Evolutionary conservation across 2,329 filamentous ascomycete species (phyloP), one percentile per base, ranked within the genome.

Genomic region (Nannizzia gypsea): DNA sequence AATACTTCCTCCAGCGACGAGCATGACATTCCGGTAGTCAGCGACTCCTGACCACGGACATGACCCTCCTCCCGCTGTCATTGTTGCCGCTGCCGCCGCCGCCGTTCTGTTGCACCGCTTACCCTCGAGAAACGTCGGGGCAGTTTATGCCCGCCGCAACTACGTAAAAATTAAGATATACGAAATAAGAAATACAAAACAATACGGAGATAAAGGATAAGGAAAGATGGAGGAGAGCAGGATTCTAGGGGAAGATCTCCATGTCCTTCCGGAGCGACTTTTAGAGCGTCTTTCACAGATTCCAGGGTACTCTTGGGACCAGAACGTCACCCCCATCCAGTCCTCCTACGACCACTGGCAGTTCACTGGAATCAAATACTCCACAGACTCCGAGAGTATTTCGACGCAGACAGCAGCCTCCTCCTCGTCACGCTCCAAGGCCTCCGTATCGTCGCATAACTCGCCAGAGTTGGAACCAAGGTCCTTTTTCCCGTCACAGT

Each of bases 261-360:
- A 76, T 62, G 71, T 77, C 70, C 84, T 85, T 61, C 86, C 86
- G 48, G 77, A 80, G 65, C 83, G 85, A 67, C 80, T 91, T 58
- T 87, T 85, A 66, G 86, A 90, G 71, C 83, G 88, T 57, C 78
- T 91, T 65, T 80, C 82, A 63, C 86, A 89, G 70, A 80, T 91
- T 64, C 80, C 85, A 52, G 87, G 87, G 58, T 90, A 89, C 70
- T 83, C 81, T 5, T 91, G 88, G 88, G 86, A 90, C 72, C 86
- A 88, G 65, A 79, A 81, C 15, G 64, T 72, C 63, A 70, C 72
- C 57, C 74, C 74, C 6, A 73, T 76, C 58, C 74, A 76, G 64
- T 75, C 82, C 57, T 89, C 85, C 67, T 96, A 96, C 74, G 90
- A 95, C 72, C 90, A 91, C 76, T 97, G 91, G 90, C 85, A 88